phyloP scores from a whole-genome alignment of 768 basidiomycete species.

The Tricholoma hemisulphureum region DNA sequence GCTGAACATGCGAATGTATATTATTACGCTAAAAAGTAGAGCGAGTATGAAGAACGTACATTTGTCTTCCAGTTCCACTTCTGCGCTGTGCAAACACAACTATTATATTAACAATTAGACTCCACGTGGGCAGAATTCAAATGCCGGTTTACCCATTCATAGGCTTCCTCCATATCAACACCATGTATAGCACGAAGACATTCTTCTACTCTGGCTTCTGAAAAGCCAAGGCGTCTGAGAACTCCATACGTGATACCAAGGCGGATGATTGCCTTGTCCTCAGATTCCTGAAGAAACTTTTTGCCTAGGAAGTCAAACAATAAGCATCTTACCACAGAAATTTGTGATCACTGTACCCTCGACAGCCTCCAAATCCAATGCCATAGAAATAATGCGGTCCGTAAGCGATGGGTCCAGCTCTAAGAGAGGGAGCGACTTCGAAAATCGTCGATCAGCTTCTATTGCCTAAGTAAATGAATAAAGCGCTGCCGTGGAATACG shows the following conservation, averaged over 20 bases:
- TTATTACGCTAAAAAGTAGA: not conserved
- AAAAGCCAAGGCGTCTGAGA: conserved; percentile 74
- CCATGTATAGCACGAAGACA: conserved; percentile 66
- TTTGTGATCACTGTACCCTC: conserved; percentile 26
- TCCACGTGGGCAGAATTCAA: not conserved
- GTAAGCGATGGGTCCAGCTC: conserved; percentile 60
- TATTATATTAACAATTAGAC: conserved; percentile 26
- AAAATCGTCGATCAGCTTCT: conserved; percentile 76
- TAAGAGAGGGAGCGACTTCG: conserved; percentile 59
- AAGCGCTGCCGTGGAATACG: not conserved
- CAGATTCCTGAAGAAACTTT: conserved; percentile 49
- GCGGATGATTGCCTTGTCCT: conserved; percentile 69
- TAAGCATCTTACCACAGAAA: conserved; percentile 8
- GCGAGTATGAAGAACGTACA: conserved; percentile 27
- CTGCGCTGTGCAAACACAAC: conserved; percentile 65
- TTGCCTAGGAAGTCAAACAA: conserved; percentile 23
- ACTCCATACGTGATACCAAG: conserved; percentile 82
- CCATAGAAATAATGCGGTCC: conserved; percentile 58
- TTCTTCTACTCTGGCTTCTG: conserved; percentile 63
- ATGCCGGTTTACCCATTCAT: conserved; percentile 74
- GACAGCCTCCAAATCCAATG: conserved; percentile 31
- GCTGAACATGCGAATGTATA: not conserved
- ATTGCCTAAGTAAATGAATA: conserved; percentile 50
- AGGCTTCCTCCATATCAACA: conserved; percentile 81
- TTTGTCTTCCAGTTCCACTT: conserved; percentile 52